Percentiles rank a stretch among this genome's conserved stretches.
phyloP scores from a whole-genome alignment of 768 basidiomycete species.

The Rhodotorula graminis region DNA sequence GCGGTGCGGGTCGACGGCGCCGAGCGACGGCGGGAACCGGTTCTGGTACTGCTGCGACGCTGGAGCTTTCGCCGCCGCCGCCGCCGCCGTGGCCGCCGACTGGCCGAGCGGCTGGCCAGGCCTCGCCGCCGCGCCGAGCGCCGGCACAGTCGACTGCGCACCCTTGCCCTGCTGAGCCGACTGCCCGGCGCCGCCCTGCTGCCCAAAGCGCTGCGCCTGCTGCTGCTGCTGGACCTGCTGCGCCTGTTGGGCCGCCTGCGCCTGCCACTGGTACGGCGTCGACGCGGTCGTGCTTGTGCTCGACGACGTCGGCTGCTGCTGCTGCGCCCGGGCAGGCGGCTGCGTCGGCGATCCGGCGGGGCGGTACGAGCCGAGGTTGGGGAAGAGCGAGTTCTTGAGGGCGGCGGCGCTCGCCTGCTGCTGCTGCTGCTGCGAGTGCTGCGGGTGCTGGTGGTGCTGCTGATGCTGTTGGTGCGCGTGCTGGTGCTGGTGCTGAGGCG shows the following conservation, averaged over 20 bases:
- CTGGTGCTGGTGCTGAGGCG: neutral
- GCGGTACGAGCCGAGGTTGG: neutral
- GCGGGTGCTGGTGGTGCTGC: neutral
- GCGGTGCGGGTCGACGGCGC: neutral
- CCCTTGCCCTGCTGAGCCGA: neutral
- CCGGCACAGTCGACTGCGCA: neutral
- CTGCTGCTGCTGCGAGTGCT: neutral
- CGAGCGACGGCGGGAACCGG: too few relatives aligned
- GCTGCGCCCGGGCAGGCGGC: neutral
- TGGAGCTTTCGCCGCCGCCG: neutral
- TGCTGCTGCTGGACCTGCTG: neutral
- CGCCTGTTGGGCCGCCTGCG: conserved; percentile 2
- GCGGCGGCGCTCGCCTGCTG: neutral
- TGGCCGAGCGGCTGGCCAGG: neutral
- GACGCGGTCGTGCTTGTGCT: neutral
- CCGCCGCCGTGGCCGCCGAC: neutral
- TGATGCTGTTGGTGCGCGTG: neutral
- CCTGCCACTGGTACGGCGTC: conserved; percentile 1
- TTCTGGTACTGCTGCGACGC: neutral
- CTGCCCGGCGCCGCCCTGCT: neutral
- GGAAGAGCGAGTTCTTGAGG: conserved; percentile 1
- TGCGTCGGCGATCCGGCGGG: neutral
- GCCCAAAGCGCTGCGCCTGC: neutral
- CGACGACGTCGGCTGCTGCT: neutral
- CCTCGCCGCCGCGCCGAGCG: neutral